Percentiles rank a stretch among this genome's conserved stretches.
phyloP scores from a whole-genome alignment of 495 filamentous ascomycete species.

The Trichocladium antarcticum region DNA sequence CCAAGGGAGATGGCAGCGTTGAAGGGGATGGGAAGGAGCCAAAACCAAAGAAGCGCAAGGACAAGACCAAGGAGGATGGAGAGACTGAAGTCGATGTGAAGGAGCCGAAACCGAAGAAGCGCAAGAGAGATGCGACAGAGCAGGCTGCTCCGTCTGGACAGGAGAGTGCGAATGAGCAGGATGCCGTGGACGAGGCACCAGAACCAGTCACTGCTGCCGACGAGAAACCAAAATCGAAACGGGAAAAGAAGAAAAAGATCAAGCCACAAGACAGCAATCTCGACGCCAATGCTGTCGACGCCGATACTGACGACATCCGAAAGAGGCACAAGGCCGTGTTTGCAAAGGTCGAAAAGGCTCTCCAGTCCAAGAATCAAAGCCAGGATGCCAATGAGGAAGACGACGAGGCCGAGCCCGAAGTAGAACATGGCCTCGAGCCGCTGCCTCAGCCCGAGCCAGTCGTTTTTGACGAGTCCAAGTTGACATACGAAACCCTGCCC shows the following conservation, averaged over 20 bases:
- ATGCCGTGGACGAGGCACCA: background rate
- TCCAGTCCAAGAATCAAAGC: slow-evolving; percentile 18
- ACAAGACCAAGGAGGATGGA: background rate
- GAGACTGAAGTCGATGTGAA: background rate
- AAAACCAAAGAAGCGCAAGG: background rate
- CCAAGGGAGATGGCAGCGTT: background rate
- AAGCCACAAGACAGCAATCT: slow-evolving; percentile 10
- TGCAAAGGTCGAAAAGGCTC: slow-evolving; percentile 39
- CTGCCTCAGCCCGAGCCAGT: slow-evolving; percentile 63
- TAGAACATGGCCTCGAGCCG: slow-evolving; percentile 57
- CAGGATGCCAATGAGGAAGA: slow-evolving; percentile 18
- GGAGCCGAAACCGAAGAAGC: background rate
- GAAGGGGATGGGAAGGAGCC: slow-evolving; percentile 1
- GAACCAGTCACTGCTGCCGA: background rate
- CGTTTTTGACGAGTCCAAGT: slow-evolving; percentile 39
- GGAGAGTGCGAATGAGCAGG: slow-evolving; percentile 1
- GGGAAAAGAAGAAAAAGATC: slow-evolving; percentile 31
- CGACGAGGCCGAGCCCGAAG: slow-evolving; percentile 27
- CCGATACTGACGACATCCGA: slow-evolving; percentile 20
- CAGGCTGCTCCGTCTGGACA: background rate
- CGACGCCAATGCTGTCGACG: slow-evolving; percentile 8
- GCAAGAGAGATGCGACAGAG: background rate
- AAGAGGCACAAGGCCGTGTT: slow-evolving; percentile 36
- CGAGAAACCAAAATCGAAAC: slow-evolving; percentile 7
- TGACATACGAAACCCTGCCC: slow-evolving; percentile 48